A percentile compares a stretch with the other conserved stretches of the same genome.
phyloP scores from a whole-genome alignment of 208 protist species.

The Lotmaria passim region DNA sequence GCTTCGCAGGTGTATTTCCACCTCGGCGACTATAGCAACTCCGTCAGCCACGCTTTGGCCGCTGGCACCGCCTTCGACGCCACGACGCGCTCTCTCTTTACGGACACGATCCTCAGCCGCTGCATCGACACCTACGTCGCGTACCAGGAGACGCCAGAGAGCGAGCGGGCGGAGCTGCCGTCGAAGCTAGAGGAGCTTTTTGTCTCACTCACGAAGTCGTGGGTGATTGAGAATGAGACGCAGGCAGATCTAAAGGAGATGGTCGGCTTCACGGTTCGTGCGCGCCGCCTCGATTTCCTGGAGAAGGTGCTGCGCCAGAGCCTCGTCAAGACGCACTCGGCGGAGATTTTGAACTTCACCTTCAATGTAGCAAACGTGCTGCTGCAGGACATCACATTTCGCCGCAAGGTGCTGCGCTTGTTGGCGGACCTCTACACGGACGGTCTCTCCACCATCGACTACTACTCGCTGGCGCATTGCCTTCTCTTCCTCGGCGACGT shows the following conservation, averaged over 20 bases:
- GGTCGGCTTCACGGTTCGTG: conserved; percentile 90
- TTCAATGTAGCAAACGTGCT: conserved; percentile 88
- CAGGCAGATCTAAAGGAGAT: conserved; percentile 77
- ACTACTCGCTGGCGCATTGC: conserved; percentile 93
- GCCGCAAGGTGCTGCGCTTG: conserved; percentile 85
- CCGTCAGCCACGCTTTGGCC: conserved; percentile 95
- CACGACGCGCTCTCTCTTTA: conserved; percentile 74
- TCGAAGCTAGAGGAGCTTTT: conserved; percentile 88
- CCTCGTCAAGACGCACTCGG: conserved; percentile 60
- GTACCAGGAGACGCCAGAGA: conserved; percentile 57
- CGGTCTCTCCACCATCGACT: conserved; percentile 75
- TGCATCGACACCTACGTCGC: conserved; percentile 95
- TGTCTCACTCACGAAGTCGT: conserved; percentile 71
- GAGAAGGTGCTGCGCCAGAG: conserved; percentile 80
- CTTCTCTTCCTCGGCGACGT: conserved; percentile 95
- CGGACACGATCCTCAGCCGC: conserved; percentile 91
- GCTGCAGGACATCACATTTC: conserved; percentile 83
- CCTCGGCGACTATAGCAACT: conserved; percentile 95
- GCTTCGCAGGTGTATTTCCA: conserved; percentile 98
- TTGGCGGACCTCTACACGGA: conserved; percentile 90
- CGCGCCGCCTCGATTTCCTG: conserved; percentile 85
- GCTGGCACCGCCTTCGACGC: conserved; percentile 96
- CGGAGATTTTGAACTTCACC: conserved; percentile 92
- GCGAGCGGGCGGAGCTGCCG: conserved; percentile 53
- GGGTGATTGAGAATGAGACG: conserved; percentile 78